Conservation (phyloP, 1,284 basidiomycete genomes). For the Mycosarcoma maydis region DNA sequence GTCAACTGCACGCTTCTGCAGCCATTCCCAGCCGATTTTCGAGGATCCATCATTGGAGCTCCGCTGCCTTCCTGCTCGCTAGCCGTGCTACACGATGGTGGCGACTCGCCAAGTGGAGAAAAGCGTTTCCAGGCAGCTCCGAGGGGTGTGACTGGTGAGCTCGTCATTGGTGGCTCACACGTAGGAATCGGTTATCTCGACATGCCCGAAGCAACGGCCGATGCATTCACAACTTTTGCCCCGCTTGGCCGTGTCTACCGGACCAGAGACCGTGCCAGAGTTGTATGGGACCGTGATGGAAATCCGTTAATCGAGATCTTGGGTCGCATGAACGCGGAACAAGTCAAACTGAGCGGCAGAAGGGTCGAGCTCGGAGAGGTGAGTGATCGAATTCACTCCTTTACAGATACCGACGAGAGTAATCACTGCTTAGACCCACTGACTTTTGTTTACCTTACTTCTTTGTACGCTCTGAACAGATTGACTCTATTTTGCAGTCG, state of each 20-base stretch:
- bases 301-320: slow-evolving; percentile 26
- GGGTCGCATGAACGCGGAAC: slow-evolving; percentile 24
- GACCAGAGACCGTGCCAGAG: slow-evolving; percentile 15
- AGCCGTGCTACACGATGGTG: slow-evolving; percentile 4
- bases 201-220: slow-evolving; percentile 10
- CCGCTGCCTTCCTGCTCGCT: slow-evolving; percentile 22
- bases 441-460: no score
- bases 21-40: slow-evolving; percentile 13
- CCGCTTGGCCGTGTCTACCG: slow-evolving; percentile 19
- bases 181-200: slow-evolving; percentile 26
- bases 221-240: slow-evolving; percentile 8
- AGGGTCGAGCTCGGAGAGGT: slow-evolving; percentile 28
- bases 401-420: no score
- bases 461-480: no score
- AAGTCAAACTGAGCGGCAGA: slow-evolving; percentile 26
- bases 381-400: no score
- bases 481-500: slow-evolving; percentile 13
- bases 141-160: slow-evolving; percentile 20
- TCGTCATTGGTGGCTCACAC: slow-evolving; percentile 25
- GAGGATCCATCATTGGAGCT: slow-evolving; percentile 24
- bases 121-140: slow-evolving; percentile 3
- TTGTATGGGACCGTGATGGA: slow-evolving; percentile 20
- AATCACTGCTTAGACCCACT: not conserved
- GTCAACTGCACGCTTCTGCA: slow-evolving; percentile 33
- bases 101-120: not conserved